Evolutionary conservation across 139 green algal species (phyloP).

Genomic region (Pseudopediastrum boryanum): DNA sequence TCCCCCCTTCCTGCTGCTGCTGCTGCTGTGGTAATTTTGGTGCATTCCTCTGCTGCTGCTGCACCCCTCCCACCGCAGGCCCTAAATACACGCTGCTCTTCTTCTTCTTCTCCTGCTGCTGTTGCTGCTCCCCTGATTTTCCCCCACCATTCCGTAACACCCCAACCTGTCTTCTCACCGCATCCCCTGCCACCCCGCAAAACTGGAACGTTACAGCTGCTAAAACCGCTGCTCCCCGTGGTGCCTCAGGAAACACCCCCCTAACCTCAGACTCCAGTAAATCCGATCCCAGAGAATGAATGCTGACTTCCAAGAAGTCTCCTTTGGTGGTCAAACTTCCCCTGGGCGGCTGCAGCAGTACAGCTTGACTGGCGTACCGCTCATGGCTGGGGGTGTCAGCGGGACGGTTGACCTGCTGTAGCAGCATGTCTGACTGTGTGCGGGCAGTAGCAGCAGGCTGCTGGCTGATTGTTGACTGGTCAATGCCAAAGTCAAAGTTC

Average conservation of each 20-base stretch:
- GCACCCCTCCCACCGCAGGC: not conserved
- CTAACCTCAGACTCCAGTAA: slow-evolving; percentile 10
- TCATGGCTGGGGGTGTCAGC: no score
- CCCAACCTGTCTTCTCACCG: not conserved
- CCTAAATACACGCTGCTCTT: not conserved
- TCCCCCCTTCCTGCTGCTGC: not conserved
- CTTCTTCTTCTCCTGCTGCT: not conserved
- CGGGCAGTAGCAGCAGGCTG: slow-evolving; percentile 2
- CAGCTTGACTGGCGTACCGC: slow-evolving; percentile 31
- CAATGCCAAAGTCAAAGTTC: no score
- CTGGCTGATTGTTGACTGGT: no score
- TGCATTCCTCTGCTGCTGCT: not conserved
- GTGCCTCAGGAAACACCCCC: slow-evolving; percentile 16
- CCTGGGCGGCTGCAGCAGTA: slow-evolving; percentile 27
- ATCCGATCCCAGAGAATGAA: slow-evolving; percentile 25
- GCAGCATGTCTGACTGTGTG: not conserved
- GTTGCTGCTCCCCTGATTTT: not conserved
- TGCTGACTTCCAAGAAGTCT: slow-evolving; percentile 25
- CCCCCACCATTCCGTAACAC: not conserved
- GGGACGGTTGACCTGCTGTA: no score
- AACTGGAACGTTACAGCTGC: slow-evolving; percentile 39
- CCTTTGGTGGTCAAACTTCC: not conserved
- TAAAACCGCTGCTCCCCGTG: slow-evolving; percentile 3
- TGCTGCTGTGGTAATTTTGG: not conserved
- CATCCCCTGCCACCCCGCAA: no score